These are phyloP conservation scores for Kalmusia sp. DNA, from an alignment of 2,329 filamentous ascomycete genomes.

Conservation along the genomic window DNA sequence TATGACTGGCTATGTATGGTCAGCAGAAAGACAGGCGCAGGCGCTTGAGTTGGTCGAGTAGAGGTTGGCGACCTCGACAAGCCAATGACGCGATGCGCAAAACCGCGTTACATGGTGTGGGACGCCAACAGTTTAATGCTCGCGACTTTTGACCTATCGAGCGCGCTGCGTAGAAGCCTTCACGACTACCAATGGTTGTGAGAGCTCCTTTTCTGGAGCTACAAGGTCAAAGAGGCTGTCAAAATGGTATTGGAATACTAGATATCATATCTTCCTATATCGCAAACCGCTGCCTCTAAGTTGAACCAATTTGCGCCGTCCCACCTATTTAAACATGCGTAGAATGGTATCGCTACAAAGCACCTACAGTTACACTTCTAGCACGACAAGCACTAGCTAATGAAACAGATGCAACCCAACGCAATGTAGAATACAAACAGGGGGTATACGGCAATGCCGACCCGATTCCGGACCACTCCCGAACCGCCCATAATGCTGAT, in stretches of 20 bases:
- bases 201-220: neutral
- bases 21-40: slow-evolving; percentile 23
- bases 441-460: slow-evolving; percentile 92
- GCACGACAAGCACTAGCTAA: slow-evolving; percentile 67
- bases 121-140: neutral
- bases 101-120: slow-evolving; percentile 2
- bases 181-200: neutral
- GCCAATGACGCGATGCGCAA: neutral
- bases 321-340: neutral
- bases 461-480: slow-evolving; percentile 92
- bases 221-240: neutral
- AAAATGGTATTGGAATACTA: neutral
- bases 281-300: neutral
- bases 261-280: neutral
- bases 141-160: slow-evolving; percentile 15
- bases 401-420: slow-evolving; percentile 94
- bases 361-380: slow-evolving; percentile 15
- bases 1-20: slow-evolving; percentile 30
- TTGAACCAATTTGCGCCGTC: neutral
- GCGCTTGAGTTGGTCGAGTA: slow-evolving; percentile 25
- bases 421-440: slow-evolving; percentile 94
- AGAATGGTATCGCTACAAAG: slow-evolving; percentile 6
- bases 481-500: slow-evolving; percentile 96
- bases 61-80: neutral
- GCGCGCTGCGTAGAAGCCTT: slow-evolving; percentile 24